A percentile compares a stretch with the other conserved stretches of the same genome.
Conservation (phyloP, 2,329 filamentous ascomycete species). For the Volutella citrinella region DNA sequence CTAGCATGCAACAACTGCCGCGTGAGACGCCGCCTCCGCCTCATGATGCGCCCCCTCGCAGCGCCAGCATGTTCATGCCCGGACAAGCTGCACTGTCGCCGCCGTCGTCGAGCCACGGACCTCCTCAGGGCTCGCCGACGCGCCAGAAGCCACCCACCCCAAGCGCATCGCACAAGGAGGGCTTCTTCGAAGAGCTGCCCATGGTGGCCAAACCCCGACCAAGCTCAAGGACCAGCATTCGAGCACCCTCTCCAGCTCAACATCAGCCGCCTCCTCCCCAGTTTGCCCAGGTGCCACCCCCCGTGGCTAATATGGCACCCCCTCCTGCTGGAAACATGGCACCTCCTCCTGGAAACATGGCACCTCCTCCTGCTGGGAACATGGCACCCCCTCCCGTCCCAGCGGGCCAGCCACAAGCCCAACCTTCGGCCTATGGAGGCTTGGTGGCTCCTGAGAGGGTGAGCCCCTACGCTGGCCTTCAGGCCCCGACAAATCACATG, state of each 20-base stretch:
- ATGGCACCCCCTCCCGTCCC: conserved; percentile 8
- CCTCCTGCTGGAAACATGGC: conserved; percentile 18
- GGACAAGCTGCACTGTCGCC: conserved; percentile 21
- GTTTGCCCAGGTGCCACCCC: conserved; percentile 22
- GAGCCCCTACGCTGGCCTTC: conserved; percentile 52
- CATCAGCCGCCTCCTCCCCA: conserved; percentile 25
- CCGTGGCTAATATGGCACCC: conserved; percentile 21
- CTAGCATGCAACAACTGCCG: conserved; percentile 55
- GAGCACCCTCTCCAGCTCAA: conserved; percentile 41
- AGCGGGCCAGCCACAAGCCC: conserved; percentile 12
- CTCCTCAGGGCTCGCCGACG: conserved; percentile 29
- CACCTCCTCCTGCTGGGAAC: conserved; percentile 16
- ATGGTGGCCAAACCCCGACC: conserved; percentile 59
- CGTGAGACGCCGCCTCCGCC: conserved; percentile 40
- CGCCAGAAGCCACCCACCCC: conserved; percentile 33
- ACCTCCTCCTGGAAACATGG: conserved; percentile 16
- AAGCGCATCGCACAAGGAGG: conserved; percentile 42
- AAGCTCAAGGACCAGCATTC: conserved; percentile 50
- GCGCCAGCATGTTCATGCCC: conserved; percentile 53
- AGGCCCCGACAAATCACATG: conserved; percentile 30
- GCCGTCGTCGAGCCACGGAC: conserved; percentile 34
- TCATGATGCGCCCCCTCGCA: conserved; percentile 53
- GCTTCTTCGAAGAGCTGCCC: conserved; percentile 79
- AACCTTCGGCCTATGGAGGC: conserved; percentile 17
- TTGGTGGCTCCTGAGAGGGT: conserved; percentile 52